Conservation (phyloP, 1,284 basidiomycete species). For the Sparassis latifolia region DNA sequence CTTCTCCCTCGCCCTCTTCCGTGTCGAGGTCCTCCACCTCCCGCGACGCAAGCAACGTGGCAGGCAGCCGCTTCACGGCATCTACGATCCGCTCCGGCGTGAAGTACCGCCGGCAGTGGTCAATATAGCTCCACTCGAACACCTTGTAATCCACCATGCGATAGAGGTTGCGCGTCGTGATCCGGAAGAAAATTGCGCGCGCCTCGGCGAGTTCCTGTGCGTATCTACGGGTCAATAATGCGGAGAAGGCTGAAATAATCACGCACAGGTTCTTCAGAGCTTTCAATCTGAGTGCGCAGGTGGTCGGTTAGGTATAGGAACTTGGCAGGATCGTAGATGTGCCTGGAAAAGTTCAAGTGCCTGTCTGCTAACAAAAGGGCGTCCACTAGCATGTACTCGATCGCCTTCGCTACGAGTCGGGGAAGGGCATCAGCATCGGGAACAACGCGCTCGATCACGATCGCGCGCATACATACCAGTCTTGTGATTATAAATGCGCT, state of each 20-base stretch:
- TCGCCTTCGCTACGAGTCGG: slow-evolving; percentile 49
- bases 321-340: slow-evolving; percentile 49
- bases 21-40: slow-evolving; percentile 16
- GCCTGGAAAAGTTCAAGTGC: slow-evolving; percentile 48
- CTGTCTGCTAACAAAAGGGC: slow-evolving; percentile 61
- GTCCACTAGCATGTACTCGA: slow-evolving; percentile 78
- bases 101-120: slow-evolving; percentile 35
- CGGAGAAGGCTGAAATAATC: background rate
- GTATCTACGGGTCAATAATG: background rate
- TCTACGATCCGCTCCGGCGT: slow-evolving; percentile 51
- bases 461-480: slow-evolving; percentile 40
- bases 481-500: slow-evolving; percentile 73
- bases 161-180: slow-evolving; percentile 60
- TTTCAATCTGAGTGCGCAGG: slow-evolving; percentile 54
- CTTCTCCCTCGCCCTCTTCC: background rate
- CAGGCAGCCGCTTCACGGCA: slow-evolving; percentile 31
- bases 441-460: background rate
- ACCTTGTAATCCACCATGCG: slow-evolving; percentile 62
- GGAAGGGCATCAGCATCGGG: background rate
- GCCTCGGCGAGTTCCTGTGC: slow-evolving; percentile 52
- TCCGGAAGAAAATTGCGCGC: slow-evolving; percentile 51
- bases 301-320: slow-evolving; percentile 64
- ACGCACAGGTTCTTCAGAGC: slow-evolving; percentile 37
- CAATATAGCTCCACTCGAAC: slow-evolving; percentile 41
- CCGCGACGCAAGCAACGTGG: background rate